Conservation (phyloP, 371 early-diverging fungal species). For the Mucor piriformis region DNA sequence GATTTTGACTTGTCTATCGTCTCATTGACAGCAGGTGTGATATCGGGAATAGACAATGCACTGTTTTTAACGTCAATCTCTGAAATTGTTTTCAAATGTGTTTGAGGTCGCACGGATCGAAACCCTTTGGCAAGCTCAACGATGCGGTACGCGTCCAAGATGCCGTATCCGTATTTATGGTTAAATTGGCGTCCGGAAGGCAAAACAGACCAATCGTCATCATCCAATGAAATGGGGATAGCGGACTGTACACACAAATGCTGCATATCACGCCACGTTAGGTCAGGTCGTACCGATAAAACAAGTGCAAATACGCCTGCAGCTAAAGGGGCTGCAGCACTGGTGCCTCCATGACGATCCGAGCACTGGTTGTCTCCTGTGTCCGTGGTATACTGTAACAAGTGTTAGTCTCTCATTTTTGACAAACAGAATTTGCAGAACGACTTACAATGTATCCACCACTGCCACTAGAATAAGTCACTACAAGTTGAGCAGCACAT, state of each 20-base stretch:
- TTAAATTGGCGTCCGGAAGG: slow-evolving; percentile 76
- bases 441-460: slow-evolving; percentile 58
- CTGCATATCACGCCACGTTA: slow-evolving; percentile 92
- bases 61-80: slow-evolving; percentile 12
- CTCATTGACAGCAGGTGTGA: slow-evolving; percentile 42
- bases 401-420: too few species aligned
- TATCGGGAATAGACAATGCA: slow-evolving; percentile 44
- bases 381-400: slow-evolving; percentile 76
- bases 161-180: slow-evolving; percentile 92
- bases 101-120: slow-evolving; percentile 63
- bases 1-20: slow-evolving; percentile 36
- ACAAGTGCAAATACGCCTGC: slow-evolving; percentile 82
- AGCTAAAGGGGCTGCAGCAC: slow-evolving; percentile 88
- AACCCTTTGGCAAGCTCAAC: slow-evolving; percentile 72
- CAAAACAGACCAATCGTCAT: slow-evolving; percentile 65
- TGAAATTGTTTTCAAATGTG: slow-evolving; percentile 54
- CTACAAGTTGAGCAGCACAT: slow-evolving; percentile 88
- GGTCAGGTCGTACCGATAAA: slow-evolving; percentile 71
- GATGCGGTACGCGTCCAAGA: slow-evolving; percentile 81
- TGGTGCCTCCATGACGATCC: slow-evolving; percentile 81
- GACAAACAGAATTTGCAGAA: neutral
- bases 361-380: slow-evolving; percentile 64
- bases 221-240: slow-evolving; percentile 66
- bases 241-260: slow-evolving; percentile 81
- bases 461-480: slow-evolving; percentile 81